Conservation (phyloP, 2,329 filamentous ascomycete genomes). For the Colletotrichum spinosum region DNA sequence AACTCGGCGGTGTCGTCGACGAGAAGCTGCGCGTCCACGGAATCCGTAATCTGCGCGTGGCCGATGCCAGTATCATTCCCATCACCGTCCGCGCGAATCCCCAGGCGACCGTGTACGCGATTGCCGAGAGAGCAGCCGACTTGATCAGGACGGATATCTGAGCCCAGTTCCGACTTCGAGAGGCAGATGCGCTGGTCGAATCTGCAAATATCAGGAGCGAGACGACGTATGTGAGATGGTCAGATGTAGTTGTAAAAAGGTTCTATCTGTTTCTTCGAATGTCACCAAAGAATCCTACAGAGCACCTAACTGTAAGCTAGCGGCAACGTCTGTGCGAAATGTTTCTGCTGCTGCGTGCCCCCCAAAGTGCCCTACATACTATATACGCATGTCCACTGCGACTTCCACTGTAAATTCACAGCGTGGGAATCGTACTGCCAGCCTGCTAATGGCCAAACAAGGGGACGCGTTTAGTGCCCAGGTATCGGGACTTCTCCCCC, state of each 20-base stretch:
- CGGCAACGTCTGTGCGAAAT: too few species aligned
- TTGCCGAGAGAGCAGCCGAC: slow-evolving; percentile 45
- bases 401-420: not conserved
- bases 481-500: not conserved
- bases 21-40: slow-evolving; percentile 58
- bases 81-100: slow-evolving; percentile 46
- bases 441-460: not conserved
- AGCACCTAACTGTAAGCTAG: too few species aligned
- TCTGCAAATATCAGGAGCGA: too few species aligned
- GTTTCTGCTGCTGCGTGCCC: too few species aligned
- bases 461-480: slow-evolving; percentile 12
- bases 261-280: too few species aligned
- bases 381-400: too few species aligned
- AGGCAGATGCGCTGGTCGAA: too few species aligned
- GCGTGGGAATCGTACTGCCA: not conserved
- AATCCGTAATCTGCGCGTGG: slow-evolving; percentile 55
- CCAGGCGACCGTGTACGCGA: slow-evolving; percentile 50
- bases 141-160: slow-evolving; percentile 39
- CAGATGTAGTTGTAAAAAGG: too few species aligned
- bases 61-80: slow-evolving; percentile 55
- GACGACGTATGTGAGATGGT: too few species aligned
- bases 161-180: not conserved
- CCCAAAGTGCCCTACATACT: too few species aligned
- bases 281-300: too few species aligned
- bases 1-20: slow-evolving; percentile 61